Conservation (phyloP, 2,329 filamentous ascomycete species). For the Diaporthe caulivora region DNA sequence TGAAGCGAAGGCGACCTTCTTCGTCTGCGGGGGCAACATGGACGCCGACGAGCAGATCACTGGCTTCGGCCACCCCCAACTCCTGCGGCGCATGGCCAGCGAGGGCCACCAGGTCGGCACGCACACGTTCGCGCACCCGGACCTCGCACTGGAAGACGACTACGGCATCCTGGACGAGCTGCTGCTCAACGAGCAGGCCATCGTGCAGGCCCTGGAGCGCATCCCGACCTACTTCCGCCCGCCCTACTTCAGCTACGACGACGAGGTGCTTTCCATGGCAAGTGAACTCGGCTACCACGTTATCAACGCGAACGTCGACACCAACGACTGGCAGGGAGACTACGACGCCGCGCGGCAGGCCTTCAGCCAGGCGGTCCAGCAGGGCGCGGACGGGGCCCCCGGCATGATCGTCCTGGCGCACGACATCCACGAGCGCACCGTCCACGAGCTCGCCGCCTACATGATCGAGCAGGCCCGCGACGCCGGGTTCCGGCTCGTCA, state of each 20-base stretch:
- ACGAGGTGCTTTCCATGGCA: conserved; percentile 38
- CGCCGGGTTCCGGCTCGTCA: conserved; percentile 60
- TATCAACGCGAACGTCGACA: conserved; percentile 48
- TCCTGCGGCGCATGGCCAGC: conserved; percentile 57
- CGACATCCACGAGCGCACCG: conserved; percentile 60
- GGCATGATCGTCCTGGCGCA: conserved; percentile 50
- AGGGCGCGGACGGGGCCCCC: neutral
- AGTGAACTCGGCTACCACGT: conserved; percentile 51
- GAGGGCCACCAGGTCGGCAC: conserved; percentile 62
- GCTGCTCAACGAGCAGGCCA: conserved; percentile 58
- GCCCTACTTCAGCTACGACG: conserved; percentile 34
- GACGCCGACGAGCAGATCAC: conserved; percentile 34
- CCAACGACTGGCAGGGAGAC: conserved; percentile 38
- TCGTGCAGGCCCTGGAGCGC: conserved; percentile 57
- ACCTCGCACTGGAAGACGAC: conserved; percentile 52
- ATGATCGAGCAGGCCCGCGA: conserved; percentile 55
- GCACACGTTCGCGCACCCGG: conserved; percentile 61
- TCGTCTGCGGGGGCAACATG: conserved; percentile 69
- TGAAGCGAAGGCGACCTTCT: conserved; percentile 76
- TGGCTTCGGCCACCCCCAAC: conserved; percentile 37
- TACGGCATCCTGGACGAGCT: conserved; percentile 54
- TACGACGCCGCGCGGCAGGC: conserved; percentile 32
- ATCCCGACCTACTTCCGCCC: conserved; percentile 52
- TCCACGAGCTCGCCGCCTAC: conserved; percentile 61
- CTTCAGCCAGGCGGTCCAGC: conserved; percentile 28